phyloP scores from a whole-genome alignment of 768 basidiomycete genomes.

The Russula sp. region DNA sequence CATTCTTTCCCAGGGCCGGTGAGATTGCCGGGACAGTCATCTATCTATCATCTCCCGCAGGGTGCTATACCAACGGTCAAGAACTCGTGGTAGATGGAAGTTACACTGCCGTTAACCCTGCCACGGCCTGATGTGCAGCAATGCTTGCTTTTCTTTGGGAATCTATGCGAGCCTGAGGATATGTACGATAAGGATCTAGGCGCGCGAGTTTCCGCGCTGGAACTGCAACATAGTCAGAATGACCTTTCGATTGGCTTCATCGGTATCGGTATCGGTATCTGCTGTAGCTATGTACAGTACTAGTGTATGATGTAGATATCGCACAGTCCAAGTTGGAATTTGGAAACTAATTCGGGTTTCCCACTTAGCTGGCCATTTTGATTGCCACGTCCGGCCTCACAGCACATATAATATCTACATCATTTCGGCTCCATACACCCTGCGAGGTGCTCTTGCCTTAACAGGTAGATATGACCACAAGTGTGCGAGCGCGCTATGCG shows the following conservation, averaged over 20 bases:
- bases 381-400: no score
- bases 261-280: neutral
- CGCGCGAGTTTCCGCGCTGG: neutral
- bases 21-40: conserved; percentile 79
- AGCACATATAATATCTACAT: no score
- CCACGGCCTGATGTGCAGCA: conserved; percentile 38
- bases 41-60: conserved; percentile 70
- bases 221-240: neutral
- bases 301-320: neutral
- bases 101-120: conserved; percentile 69
- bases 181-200: neutral
- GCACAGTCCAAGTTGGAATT: neutral
- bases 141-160: neutral
- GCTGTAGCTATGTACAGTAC: neutral
- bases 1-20: conserved; percentile 45
- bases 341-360: no score
- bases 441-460: no score
- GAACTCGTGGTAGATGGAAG: conserved; percentile 78
- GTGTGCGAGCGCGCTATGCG: no score
- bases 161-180: neutral
- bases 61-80: conserved; percentile 74
- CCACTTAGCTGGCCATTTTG: no score
- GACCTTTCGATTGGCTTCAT: neutral
- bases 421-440: no score
- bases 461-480: no score